Evolutionary conservation across 805 yeast genomes (phyloP), one percentile per base, ranked within the genome.

Genomic region (Saccharomycopsis sp.): DNA sequence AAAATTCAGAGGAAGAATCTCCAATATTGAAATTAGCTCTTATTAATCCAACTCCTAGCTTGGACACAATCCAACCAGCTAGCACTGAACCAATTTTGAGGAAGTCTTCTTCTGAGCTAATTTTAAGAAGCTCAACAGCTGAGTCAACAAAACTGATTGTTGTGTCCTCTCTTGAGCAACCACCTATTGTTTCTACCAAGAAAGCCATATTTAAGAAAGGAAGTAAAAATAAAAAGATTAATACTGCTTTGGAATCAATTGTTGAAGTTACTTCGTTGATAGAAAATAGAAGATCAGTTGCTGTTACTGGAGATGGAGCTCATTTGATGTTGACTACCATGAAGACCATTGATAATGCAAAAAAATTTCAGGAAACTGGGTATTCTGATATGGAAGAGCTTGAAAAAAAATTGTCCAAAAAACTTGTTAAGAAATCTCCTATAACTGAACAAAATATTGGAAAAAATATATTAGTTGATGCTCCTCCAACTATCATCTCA

Each of bases 221-320:
- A n/a, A n/a, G n/a, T n/a, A n/a, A n/a, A n/a, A n/a, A n/a, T n/a
- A n/a, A n/a, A n/a, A n/a, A n/a, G n/a, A n/a, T n/a, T n/a, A 13
- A 20, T 9, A 18, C 29, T 3, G 25, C 30, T n/a, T 36, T 44
- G 32, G 47, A 44, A 21, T 44, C 47, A 10, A 44, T 44, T 25
- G 21, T 40, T 28, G 47, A 44, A 26, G 47, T 44, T 27, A 26
- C 36, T 13, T 44, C 47, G 3, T 34, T 44, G 12, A 28, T 27
- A 25, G 44, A 44, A 19, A 30, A 41, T 19, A 43, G 41, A 43
- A 31, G 28, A 9, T 39, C 43, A 12, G 21, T 27, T 15, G 37
- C 38, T 13, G 21, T 42, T 10, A 27, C 23, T 9, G 46, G 46
- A n/a, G 37, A 39, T 23, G 46, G 39, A 33, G 46, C 46, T 20